Base-by-base conservation (phyloP, 148 eudicot genomes). In the Heliamphora exappendiculata region DNA sequence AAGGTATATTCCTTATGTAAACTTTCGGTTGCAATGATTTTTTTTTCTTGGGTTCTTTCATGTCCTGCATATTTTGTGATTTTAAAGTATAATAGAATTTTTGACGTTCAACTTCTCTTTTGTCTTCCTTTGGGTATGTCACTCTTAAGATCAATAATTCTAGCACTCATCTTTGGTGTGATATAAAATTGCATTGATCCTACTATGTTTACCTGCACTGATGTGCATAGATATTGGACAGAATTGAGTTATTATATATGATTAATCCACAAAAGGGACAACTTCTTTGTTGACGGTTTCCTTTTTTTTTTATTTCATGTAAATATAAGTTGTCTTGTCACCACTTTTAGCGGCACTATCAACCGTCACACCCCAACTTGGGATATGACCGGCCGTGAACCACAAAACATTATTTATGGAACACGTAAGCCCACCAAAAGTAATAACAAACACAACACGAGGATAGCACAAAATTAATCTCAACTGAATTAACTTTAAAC, bases 1-100 rank as follows among this genome's bases (percentile, higher is more conserved):
- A 85, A 84, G 97, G 98, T 94, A 83, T 2, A 34, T 51, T 73
- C 44, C 33, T 57, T 47, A 13, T 44, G 24, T 42, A 58, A 42
- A 26, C 22, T 42, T 51, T 73, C 37, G 47, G 54, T 58, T 17
- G 51, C 54, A 41, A 42, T 20, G 29, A 39, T 19, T 19, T 47
- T 34, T 26, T n/a, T 55, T 26, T 53, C 31, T 20, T 28, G 26
- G 31, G 14, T 29, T 53, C 20, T 5, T 33, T 31, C 45, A 57
- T 19, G 31, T n/a, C n/a, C n/a, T n/a, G n/a, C n/a, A n/a, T n/a
- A n/a, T n/a, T n/a, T n/a, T n/a, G 13, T 10, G 24, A 26, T 66
- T 50, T 75, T 63, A 11, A 75, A 47, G 5, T 44, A 34, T 45
- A n/a, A 44, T 17, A 19, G 17, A 11, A 63, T 75, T 41, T 60